phyloP scores from a whole-genome alignment of 2,329 filamentous ascomycete genomes.

The Monosporascus sp. region DNA sequence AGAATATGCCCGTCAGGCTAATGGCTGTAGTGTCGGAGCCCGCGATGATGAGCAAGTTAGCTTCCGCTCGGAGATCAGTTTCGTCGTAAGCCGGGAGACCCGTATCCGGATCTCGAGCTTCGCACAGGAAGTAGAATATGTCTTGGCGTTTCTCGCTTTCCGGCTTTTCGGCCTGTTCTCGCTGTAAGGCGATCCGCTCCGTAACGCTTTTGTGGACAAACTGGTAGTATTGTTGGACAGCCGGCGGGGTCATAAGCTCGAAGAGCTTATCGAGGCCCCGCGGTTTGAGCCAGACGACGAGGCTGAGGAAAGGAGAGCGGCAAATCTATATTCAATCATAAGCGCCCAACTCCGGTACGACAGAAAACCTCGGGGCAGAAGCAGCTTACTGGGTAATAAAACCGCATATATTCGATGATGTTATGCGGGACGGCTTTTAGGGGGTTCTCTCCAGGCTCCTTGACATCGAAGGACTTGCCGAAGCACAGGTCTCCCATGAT shows the following conservation, averaged over 20 bases:
- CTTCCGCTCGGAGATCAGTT: constrained; percentile 10
- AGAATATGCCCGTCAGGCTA: constrained; percentile 13
- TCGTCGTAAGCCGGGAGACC: constrained; percentile 10
- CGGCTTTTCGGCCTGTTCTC: constrained; percentile 4
- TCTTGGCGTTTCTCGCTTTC: constrained; percentile 15
- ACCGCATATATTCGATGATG: constrained; percentile 10
- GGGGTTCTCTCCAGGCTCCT: constrained; percentile 17
- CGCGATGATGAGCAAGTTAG: constrained; percentile 15
- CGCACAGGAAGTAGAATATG: constrained; percentile 17
- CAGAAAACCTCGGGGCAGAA: not conserved
- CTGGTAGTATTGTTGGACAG: constrained; percentile 6
- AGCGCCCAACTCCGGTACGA: not conserved
- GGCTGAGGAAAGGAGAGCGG: constrained; percentile 3
- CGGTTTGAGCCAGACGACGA: constrained; percentile 6
- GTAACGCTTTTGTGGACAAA: constrained; percentile 14
- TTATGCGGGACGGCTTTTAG: constrained; percentile 11
- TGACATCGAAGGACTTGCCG: constrained; percentile 19
- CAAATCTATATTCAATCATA: not conserved
- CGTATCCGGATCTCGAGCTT: constrained; percentile 13
- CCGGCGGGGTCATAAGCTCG: constrained; percentile 4
- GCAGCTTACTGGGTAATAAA: constrained; percentile 12
- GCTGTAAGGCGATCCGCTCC: constrained; percentile 10
- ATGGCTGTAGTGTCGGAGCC: constrained; percentile 17
- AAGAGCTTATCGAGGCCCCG: constrained; percentile 12
- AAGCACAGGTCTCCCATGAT: constrained; percentile 20